Evolutionary conservation across 1,284 basidiomycete species (phyloP).

Genomic region (Austroboletus niveus): DNA sequence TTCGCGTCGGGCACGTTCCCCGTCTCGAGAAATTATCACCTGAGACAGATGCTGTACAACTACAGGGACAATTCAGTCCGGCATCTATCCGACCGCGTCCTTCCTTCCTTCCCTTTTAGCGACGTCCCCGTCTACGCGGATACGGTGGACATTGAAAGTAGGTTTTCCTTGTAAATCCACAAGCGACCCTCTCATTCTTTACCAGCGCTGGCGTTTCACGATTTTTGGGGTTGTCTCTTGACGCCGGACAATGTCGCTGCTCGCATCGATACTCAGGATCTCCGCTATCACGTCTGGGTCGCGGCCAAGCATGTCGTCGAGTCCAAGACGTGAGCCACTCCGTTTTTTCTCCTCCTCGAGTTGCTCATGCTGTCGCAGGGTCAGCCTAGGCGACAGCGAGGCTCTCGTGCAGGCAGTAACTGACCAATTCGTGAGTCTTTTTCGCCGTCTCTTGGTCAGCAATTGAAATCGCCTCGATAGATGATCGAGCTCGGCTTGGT

Average conservation of each 20-base stretch:
- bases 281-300: constrained; percentile 45
- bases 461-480: constrained; percentile 31
- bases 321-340: constrained; percentile 24
- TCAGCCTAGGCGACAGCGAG: constrained; percentile 9
- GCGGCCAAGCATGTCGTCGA: constrained; percentile 40
- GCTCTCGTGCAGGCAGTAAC: constrained; percentile 21
- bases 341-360: not conserved
- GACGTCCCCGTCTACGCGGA: constrained; percentile 31
- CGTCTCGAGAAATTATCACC: constrained; percentile 22
- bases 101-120: constrained; percentile 31
- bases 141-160: constrained; percentile 39
- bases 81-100: constrained; percentile 14
- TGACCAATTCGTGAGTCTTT: constrained; percentile 27
- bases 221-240: constrained; percentile 39
- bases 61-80: constrained; percentile 4
- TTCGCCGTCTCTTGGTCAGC: not conserved
- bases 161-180: constrained; percentile 5
- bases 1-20: constrained; percentile 28
- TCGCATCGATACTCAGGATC: constrained; percentile 23
- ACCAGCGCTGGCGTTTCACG: constrained; percentile 38
- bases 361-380: constrained; percentile 3
- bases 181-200: not conserved
- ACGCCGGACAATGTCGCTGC: constrained; percentile 33
- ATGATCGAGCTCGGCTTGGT: constrained; percentile 49
- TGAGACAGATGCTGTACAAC: constrained; percentile 31